Percentiles rank a stretch among this genome's conserved stretches.
Evolutionary conservation across 345 rosid genomes (phyloP).

Genomic region (Aquilaria sinensis): DNA sequence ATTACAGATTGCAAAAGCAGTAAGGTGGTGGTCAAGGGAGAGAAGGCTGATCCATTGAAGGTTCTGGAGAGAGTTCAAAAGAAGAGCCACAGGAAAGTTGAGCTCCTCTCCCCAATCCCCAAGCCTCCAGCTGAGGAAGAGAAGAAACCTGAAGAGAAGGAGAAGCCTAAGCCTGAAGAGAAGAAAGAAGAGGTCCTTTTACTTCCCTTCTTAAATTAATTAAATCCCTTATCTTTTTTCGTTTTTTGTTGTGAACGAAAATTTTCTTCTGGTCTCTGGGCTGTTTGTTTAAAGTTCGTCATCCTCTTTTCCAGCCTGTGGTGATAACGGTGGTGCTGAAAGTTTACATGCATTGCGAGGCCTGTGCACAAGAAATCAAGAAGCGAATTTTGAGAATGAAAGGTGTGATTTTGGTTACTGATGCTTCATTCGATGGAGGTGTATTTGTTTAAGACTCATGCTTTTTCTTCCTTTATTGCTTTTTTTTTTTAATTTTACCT

Average conservation of each 20-base stretch:
- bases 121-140: constrained; percentile 58
- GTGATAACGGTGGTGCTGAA: constrained; percentile 59
- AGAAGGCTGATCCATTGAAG: constrained; percentile 83
- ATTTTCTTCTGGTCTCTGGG: not conserved
- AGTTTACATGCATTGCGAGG: constrained; percentile 96
- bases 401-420: constrained; percentile 30
- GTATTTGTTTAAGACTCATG: not conserved
- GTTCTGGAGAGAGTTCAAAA: constrained; percentile 71
- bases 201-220: not conserved
- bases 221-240: not conserved
- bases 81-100: constrained; percentile 81
- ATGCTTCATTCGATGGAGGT: no score
- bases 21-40: constrained; percentile 93
- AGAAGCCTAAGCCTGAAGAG: constrained; percentile 49
- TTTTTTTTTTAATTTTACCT: not conserved
- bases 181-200: constrained; percentile 69
- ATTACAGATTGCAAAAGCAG: constrained; percentile 66
- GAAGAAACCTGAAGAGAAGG: constrained; percentile 46
- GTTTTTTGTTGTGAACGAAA: not conserved
- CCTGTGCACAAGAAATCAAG: constrained; percentile 79
- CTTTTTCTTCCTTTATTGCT: not conserved
- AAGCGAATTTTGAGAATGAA: constrained; percentile 86
- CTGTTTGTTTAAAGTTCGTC: not conserved
- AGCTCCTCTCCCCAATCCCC: constrained; percentile 85
- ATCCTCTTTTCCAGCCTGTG: constrained; percentile 36